A percentile compares a stretch with the other conserved stretches of the same genome.
phyloP scores from a whole-genome alignment of 495 filamentous ascomycete genomes.

The Penicillium roqueforti region DNA sequence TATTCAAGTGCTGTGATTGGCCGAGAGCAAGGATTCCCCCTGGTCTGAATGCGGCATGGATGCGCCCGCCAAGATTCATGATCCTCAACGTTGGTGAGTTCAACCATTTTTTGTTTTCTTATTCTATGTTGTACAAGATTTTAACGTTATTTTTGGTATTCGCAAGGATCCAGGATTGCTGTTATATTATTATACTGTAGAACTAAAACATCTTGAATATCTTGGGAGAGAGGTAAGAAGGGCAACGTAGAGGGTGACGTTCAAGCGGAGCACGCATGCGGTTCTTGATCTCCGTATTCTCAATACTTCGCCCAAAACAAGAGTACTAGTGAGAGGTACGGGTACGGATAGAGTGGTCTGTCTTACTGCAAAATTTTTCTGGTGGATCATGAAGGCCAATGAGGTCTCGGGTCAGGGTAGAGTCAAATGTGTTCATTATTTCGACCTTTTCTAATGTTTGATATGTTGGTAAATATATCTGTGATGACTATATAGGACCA shows the following conservation, averaged over 20 bases:
- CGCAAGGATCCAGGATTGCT: neutral
- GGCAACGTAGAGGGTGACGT: neutral
- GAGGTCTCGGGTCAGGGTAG: neutral
- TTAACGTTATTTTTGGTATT: neutral
- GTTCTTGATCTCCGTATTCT: neutral
- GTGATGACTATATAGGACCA: too few species aligned
- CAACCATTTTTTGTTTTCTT: neutral
- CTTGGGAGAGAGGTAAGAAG: neutral
- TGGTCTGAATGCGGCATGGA: slow-evolving; percentile 16
- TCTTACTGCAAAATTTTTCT: slow-evolving; percentile 3
- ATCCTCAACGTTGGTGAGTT: neutral
- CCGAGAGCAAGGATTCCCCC: neutral
- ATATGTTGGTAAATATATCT: too few species aligned
- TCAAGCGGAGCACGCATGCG: neutral
- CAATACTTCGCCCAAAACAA: slow-evolving; percentile 2
- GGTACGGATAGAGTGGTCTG: neutral
- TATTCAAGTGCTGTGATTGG: slow-evolving; percentile 3
- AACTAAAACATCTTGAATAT: neutral
- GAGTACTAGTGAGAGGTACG: neutral
- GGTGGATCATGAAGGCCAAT: slow-evolving; percentile 1
- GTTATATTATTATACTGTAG: neutral
- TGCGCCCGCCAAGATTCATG: slow-evolving; percentile 5
- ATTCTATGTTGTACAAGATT: neutral
- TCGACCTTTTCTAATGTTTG: slow-evolving; percentile 9
- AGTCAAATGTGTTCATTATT: neutral